Percentiles rank a stretch among this genome's conserved stretches.
Conservation (phyloP, 768 basidiomycete genomes). For the Lentinula boryana region DNA sequence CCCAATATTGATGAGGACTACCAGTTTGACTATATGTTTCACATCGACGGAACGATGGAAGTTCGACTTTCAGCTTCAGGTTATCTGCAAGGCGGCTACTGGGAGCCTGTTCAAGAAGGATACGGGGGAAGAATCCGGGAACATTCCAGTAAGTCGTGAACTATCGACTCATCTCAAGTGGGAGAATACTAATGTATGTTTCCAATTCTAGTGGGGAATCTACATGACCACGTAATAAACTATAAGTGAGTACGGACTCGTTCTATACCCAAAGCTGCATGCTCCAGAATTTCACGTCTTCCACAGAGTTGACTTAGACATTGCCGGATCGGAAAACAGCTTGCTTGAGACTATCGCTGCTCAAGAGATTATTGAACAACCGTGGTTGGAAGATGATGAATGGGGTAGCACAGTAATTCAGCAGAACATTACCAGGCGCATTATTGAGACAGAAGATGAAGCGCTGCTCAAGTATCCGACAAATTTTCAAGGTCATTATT, state of each 20-base stretch:
- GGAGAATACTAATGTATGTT: not conserved
- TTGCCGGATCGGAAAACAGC: slow-evolving; percentile 54
- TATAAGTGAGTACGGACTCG: slow-evolving; percentile 32
- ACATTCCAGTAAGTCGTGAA: slow-evolving; percentile 38
- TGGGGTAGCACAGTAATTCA: slow-evolving; percentile 53
- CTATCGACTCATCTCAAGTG: not conserved
- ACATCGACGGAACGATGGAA: slow-evolving; percentile 62
- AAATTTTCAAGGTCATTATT: slow-evolving; percentile 54
- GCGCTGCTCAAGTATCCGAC: slow-evolving; percentile 42
- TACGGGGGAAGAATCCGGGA: slow-evolving; percentile 55
- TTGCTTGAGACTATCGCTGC: slow-evolving; percentile 43
- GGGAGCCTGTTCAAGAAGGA: slow-evolving; percentile 38
- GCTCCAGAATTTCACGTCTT: not conserved
- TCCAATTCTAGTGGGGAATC: slow-evolving; percentile 43
- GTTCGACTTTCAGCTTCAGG: slow-evolving; percentile 64
- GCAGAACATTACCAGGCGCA: slow-evolving; percentile 42
- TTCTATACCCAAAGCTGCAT: not conserved
- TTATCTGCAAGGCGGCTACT: slow-evolving; percentile 62
- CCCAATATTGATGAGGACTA: too few species aligned
- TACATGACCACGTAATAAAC: slow-evolving; percentile 67
- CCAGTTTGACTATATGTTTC: slow-evolving; percentile 63
- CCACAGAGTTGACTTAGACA: slow-evolving; percentile 54
- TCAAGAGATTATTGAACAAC: slow-evolving; percentile 41
- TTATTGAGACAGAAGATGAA: slow-evolving; percentile 46
- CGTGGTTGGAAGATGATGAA: slow-evolving; percentile 58